Base-by-base conservation (phyloP, 2,329 filamentous ascomycete species). In the Aspergillus carbonarius region DNA sequence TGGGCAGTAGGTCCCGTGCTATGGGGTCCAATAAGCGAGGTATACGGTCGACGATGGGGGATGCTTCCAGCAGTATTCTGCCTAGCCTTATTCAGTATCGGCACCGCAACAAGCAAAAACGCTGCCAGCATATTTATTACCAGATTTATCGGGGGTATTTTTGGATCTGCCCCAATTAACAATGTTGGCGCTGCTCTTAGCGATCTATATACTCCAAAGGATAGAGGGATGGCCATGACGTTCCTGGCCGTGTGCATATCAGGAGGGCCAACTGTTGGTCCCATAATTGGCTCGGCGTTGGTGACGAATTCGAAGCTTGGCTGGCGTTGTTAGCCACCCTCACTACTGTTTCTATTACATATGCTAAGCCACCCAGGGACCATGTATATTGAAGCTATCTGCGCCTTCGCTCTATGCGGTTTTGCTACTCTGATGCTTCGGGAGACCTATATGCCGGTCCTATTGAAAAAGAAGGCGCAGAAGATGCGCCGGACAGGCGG, bases 51-150 rank as follows among this genome's bases (percentile, higher is more conserved):
- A 7, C 74, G 76, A 60, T 67, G 72, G 56, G 74, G 73, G 12
- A 77, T 82, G 66, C 68, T 81, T 6, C 76, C 76, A 5, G 72
- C 78, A 1, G 70, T 82, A 51, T 68, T 77, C 18, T 64, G 74
- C 7, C 70, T 81, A 12, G 77, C 68, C 1, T 57, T 81, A 12
- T 82, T 82, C 64, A 79, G 75, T 15, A 78, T 83, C 54, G 79
- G 75, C 4, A 76, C 76, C 1, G 80, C 78, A 2, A 71, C 65
- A 13, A 77, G 72, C 62, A 70, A 68, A 57, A 75, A 72, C 54
- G 69, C 74, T 1, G 63, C 68, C 3, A 68, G 69, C 3, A 61
- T 79, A 7, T 74, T 79, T 60, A 60, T 79, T 47, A 78, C 72
- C 5, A 70, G 79, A 3, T 81, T 80, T 67, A 78, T 82, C 60